phyloP scores from a whole-genome alignment of 306 rosid genomes.

The Aeschynomene evenia region DNA sequence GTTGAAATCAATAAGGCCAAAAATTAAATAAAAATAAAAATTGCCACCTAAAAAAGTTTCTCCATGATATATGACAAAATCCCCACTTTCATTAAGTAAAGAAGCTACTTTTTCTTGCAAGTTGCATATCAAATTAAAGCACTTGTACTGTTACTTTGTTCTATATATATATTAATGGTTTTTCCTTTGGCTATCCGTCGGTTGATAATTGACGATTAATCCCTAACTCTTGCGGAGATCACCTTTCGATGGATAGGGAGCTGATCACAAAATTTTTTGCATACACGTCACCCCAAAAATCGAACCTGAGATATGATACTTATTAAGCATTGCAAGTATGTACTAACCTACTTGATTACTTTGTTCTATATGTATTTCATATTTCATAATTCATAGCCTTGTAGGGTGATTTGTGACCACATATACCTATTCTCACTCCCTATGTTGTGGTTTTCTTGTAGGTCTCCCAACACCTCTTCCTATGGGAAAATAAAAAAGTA shows the following conservation, averaged over 20 bases:
- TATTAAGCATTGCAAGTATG: too few species aligned
- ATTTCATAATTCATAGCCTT: too few species aligned
- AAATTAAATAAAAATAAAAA: not conserved
- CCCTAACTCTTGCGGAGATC: too few species aligned
- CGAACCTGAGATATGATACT: too few species aligned
- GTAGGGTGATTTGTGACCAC: conserved; percentile 40
- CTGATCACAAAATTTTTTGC: too few species aligned
- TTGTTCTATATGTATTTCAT: conserved; percentile 38
- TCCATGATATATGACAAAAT: conserved; percentile 27
- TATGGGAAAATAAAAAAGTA: not conserved
- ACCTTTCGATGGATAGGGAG: too few species aligned
- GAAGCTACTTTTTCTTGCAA: conserved; percentile 44
- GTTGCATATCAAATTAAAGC: conserved; percentile 41
- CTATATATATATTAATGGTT: conserved; percentile 29
- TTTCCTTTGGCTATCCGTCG: too few species aligned
- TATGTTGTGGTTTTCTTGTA: conserved; percentile 7
- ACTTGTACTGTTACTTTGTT: conserved; percentile 44
- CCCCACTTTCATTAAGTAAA: conserved; percentile 33
- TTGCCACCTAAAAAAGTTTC: conserved; percentile 8
- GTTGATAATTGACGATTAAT: too few species aligned
- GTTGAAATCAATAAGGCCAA: not conserved
- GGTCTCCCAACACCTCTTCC: not conserved
- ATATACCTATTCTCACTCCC: conserved; percentile 18
- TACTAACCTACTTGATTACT: too few species aligned
- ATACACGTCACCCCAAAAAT: too few species aligned